Conservation (phyloP, 78 protist species). For the Parvularia atlantis region DNA sequence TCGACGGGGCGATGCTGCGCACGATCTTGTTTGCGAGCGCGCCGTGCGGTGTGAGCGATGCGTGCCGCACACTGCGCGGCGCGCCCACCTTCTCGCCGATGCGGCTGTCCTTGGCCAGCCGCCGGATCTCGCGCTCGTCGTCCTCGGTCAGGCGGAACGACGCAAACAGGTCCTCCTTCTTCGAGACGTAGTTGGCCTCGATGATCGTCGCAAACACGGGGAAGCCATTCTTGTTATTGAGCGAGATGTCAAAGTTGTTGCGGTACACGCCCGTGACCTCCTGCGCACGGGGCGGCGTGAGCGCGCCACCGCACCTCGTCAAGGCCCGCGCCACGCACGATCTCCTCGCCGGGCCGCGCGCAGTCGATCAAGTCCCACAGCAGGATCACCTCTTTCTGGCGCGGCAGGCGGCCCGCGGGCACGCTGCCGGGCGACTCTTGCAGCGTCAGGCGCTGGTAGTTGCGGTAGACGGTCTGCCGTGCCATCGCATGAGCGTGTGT, state of each 20-base stretch:
- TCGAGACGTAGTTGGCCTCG: constrained; percentile 85
- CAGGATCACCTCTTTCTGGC: constrained; percentile 85
- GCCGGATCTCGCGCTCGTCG: constrained; percentile 59
- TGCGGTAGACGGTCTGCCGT: constrained; percentile 78
- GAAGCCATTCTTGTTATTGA: constrained; percentile 85
- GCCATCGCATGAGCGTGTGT: no score
- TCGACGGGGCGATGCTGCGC: constrained; percentile 93
- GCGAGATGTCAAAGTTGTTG: constrained; percentile 61
- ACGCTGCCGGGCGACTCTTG: constrained; percentile 98
- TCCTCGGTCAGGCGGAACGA: constrained; percentile 65
- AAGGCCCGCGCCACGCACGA: constrained; percentile 24
- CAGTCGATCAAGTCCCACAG: constrained; percentile 85
- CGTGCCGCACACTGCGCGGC: no score
- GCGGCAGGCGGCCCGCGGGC: constrained; percentile 98
- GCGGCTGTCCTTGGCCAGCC: constrained; percentile 52
- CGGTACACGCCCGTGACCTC: constrained; percentile 80
- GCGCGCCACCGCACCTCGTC: no score
- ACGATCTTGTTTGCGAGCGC: no score
- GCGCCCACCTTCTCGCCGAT: constrained; percentile 30
- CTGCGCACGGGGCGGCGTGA: no score
- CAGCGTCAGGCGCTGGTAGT: constrained; percentile 86
- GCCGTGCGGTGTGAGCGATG: no score
- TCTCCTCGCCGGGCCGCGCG: constrained; percentile 94
- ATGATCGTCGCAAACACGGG: constrained; percentile 95
- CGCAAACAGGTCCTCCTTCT: constrained; percentile 36